Conservation (phyloP, 2,329 filamentous ascomycete species). For the Epichloe sylvatica region DNA sequence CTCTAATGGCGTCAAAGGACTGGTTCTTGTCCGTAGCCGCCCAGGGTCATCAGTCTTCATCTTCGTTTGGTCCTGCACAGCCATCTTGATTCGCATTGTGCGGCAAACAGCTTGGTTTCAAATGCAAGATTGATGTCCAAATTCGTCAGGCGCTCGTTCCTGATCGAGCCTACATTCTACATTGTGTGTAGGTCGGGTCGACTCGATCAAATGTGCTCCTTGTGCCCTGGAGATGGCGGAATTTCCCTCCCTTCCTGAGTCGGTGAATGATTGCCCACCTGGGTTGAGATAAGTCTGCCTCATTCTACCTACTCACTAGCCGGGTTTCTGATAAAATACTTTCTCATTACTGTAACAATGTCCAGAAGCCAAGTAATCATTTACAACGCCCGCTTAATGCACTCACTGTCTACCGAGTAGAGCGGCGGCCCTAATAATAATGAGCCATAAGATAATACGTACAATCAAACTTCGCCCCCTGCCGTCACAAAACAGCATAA, state of each 20-base stretch:
- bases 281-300: too few relatives aligned
- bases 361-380: too few relatives aligned
- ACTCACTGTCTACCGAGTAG: too few relatives aligned
- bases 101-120: constrained; percentile 4
- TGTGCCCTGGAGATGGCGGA: background rate
- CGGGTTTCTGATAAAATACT: too few relatives aligned
- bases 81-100: background rate
- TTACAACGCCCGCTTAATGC: too few relatives aligned
- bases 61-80: background rate
- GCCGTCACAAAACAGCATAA: constrained; percentile 56
- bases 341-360: too few relatives aligned
- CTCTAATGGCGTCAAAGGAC: too few relatives aligned
- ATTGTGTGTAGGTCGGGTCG: background rate
- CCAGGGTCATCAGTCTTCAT: background rate
- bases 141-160: background rate
- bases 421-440: too few relatives aligned
- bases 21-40: too few relatives aligned
- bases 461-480: background rate
- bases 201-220: background rate
- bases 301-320: too few relatives aligned
- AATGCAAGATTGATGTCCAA: constrained; percentile 1
- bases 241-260: background rate
- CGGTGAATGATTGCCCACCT: background rate
- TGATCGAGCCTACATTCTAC: background rate
- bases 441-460: too few relatives aligned